Evolutionary conservation across 441 rosid genomes (phyloP), one percentile per base, ranked within the genome.

Genomic region (Monsonia emarginata): DNA sequence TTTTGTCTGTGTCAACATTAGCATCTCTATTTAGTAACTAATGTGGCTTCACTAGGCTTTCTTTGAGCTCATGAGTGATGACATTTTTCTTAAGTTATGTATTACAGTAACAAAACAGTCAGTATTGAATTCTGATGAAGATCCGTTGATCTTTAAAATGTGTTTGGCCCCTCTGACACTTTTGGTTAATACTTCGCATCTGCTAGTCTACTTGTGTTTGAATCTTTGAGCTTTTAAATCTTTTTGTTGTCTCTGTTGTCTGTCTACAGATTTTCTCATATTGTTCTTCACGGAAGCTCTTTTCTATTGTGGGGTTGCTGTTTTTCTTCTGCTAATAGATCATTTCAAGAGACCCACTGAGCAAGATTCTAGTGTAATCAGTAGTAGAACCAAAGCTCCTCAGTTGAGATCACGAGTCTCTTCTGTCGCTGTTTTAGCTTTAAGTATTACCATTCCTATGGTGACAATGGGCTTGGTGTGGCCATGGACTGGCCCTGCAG

Each of bases 401-500:
- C 87, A 82, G 65, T 69, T 89, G 50, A 90, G 88, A 52, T 91
- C 85, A 67, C 81, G 86, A 69, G 84, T 95, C 70, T 89, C 97
- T 60, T 89, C 92, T 44, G 95, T 91, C 64, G 85, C 97, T 54
- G 76, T 88, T 8, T 76, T 95, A 63, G 97, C 85, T 16, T 95
- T 95, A 48, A 89, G 97, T 80, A 92, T 95, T 68, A 81, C 86
- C 66, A 84, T 88, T 75, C 97, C 97, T 27, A 82, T 91, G 97
- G 94, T 91, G 62, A 95, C 97, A 31, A 95, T 95, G 99, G 99
- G 97, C 57, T 86, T 91, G 32, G 97, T 91, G 65, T 91, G 97
- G 97, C 99, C 99, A 36, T 95, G 99, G 99, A 95, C 97, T 1
- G 97, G 98, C 38, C 99, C 97, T 34, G 97, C 97, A 40, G 99